phyloP scores from a whole-genome alignment of 768 basidiomycete species.

The Naganishia vaughanmartiniae region DNA sequence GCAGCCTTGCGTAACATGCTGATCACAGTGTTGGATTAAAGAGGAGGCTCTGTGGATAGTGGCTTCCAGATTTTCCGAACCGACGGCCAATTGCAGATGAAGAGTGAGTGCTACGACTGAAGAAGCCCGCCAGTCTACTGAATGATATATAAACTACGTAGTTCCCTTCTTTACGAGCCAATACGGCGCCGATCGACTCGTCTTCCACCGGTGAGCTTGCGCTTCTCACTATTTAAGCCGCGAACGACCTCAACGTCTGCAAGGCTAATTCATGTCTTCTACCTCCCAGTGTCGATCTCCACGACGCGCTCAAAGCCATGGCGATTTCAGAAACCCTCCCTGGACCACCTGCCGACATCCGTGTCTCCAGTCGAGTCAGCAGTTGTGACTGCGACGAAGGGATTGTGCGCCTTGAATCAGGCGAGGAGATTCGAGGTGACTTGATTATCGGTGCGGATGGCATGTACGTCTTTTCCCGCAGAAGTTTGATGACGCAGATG shows the following conservation, averaged over 20 bases:
- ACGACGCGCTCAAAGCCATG: slow-evolving; percentile 13
- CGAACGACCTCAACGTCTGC: too few relatives aligned
- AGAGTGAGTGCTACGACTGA: background rate
- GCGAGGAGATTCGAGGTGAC: slow-evolving; percentile 15
- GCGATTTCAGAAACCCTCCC: background rate
- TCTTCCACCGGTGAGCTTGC: background rate
- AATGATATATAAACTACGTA: background rate
- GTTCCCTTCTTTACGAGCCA: slow-evolving; percentile 4
- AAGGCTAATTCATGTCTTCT: too few relatives aligned
- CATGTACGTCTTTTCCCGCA: slow-evolving; percentile 9
- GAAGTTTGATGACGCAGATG: too few relatives aligned
- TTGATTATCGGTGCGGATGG: slow-evolving; percentile 32
- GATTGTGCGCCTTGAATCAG: slow-evolving; percentile 1
- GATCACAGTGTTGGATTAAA: background rate
- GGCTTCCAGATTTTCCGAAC: slow-evolving; percentile 6
- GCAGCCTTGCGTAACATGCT: background rate
- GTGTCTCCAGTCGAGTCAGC: background rate
- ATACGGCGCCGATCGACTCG: background rate
- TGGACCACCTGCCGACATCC: slow-evolving; percentile 2
- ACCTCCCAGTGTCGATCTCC: slow-evolving; percentile 10
- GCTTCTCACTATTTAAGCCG: too few relatives aligned
- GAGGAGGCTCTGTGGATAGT: background rate
- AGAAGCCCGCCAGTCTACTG: background rate
- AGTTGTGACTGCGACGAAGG: slow-evolving; percentile 10
- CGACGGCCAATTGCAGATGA: slow-evolving; percentile 1